Conservation (phyloP, 2,329 filamentous ascomycete species). For the Penicillium sp. region DNA sequence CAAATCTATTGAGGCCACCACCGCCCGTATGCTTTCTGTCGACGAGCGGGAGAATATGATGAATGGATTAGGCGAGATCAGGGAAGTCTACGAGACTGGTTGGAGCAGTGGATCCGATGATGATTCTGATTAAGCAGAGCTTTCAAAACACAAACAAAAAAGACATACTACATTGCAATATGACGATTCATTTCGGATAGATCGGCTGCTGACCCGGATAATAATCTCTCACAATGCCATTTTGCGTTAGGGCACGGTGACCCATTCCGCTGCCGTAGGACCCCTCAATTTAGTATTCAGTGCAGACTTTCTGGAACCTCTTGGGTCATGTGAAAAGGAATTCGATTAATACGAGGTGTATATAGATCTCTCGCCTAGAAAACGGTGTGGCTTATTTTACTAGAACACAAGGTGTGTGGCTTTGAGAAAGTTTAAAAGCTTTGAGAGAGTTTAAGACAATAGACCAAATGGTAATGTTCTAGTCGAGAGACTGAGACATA, state of each 20-base stretch:
- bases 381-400: neutral
- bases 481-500: neutral
- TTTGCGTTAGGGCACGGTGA: neutral
- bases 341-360: neutral
- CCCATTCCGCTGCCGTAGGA: neutral
- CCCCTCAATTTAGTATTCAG: neutral
- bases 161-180: neutral
- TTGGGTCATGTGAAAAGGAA: neutral
- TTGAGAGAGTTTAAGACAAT: neutral
- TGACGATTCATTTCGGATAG: neutral
- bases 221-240: neutral
- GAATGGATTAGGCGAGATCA: conserved; percentile 77
- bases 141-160: neutral
- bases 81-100: conserved; percentile 84
- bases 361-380: neutral
- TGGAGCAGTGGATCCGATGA: conserved; percentile 69
- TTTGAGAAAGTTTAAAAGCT: neutral
- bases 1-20: conserved; percentile 63
- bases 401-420: neutral
- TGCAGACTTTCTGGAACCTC: neutral
- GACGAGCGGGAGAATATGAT: conserved; percentile 83
- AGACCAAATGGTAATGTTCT: neutral
- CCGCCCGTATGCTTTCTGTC: conserved; percentile 61
- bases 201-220: neutral
- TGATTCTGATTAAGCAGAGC: conserved; percentile 37